phyloP scores from a whole-genome alignment of 306 rosid genomes.

The Malus domestica region ASM211411v1 NC_041803.1:11603001-11603500 shows the following conservation, averaged over 20 bases:
- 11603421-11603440: background rate
- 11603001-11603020: conserved; percentile 50
- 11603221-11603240: background rate
- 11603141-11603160: background rate
- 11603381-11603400: conserved; percentile 63
- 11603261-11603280: conserved; percentile 80
- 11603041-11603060: background rate
- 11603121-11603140: background rate
- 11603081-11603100: background rate
- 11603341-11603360: conserved; percentile 59
- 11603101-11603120: background rate
- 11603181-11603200: background rate
- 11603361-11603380: conserved; percentile 68
- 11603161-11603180: no score
- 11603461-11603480: background rate
- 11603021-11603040: background rate
- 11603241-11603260: conserved; percentile 5
- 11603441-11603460: background rate
- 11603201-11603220: background rate
- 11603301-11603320: conserved; percentile 83
- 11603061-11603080: background rate
- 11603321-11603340: conserved; percentile 81
- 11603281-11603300: conserved; percentile 50
- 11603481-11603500: background rate
- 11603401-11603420: conserved; percentile 9